Conservation (phyloP, 2,329 filamentous ascomycete genomes). For the Scolecobasidium constrictum region DNA sequence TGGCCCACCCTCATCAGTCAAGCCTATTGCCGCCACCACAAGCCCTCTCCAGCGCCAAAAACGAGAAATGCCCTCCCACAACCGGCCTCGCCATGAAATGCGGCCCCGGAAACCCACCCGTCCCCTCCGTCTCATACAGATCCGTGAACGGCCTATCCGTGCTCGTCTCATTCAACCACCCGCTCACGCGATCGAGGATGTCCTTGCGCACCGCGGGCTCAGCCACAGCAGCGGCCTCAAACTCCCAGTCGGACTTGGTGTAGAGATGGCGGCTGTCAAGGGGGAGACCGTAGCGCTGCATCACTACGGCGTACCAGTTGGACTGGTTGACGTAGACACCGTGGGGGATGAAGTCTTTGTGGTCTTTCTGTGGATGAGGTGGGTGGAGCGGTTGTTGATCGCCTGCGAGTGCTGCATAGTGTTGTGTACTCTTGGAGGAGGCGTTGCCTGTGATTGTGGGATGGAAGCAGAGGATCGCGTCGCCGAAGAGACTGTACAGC, state of each 20-base stretch:
- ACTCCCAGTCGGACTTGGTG: constrained; percentile 85
- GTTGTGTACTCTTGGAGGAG: background rate
- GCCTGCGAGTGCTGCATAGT: background rate
- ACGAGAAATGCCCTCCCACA: constrained; percentile 76
- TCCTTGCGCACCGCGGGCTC: constrained; percentile 55
- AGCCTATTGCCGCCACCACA: constrained; percentile 51
- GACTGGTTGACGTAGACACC: constrained; percentile 70
- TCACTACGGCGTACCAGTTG: constrained; percentile 67
- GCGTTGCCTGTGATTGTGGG: constrained; percentile 27
- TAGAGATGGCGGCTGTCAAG: constrained; percentile 75
- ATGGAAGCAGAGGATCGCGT: constrained; percentile 73
- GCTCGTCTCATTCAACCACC: constrained; percentile 74
- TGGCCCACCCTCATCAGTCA: no score
- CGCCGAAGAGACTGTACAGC: constrained; percentile 76
- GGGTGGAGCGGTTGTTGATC: constrained; percentile 17
- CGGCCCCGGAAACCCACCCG: constrained; percentile 62
- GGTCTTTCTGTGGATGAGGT: background rate
- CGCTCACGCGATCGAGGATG: constrained; percentile 63
- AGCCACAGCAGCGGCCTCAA: constrained; percentile 74
- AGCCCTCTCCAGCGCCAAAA: constrained; percentile 68
- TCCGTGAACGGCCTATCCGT: constrained; percentile 71
- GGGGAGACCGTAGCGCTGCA: constrained; percentile 73
- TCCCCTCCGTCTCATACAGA: constrained; percentile 68
- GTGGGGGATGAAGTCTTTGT: constrained; percentile 54
- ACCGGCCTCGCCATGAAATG: constrained; percentile 75